A percentile compares a stretch with the other conserved stretches of the same genome.
Evolutionary conservation across 2,329 filamentous ascomycete genomes (phyloP).

Genomic region (Aspergillus fischeri): DNA sequence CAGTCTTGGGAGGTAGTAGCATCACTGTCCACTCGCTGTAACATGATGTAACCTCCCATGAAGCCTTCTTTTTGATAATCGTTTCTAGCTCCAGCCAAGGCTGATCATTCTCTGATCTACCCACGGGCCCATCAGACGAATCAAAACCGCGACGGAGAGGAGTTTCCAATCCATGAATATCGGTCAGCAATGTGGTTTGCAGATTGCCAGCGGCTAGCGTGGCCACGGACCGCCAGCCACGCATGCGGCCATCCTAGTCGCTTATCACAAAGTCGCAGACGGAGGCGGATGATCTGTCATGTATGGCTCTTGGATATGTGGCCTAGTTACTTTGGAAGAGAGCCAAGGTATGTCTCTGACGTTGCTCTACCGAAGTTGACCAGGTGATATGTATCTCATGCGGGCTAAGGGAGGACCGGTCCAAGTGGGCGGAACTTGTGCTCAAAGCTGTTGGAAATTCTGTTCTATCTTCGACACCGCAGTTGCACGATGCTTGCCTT

Average conservation of each 20-base stretch:
- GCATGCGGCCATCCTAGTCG: slow-evolving; percentile 8
- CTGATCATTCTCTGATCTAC: not conserved
- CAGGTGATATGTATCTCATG: slow-evolving; percentile 18
- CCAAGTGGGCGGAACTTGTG: not conserved
- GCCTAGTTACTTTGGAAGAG: not conserved
- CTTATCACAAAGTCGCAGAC: slow-evolving; percentile 9
- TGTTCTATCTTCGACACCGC: not conserved
- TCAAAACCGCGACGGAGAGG: not conserved
- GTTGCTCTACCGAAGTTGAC: not conserved
- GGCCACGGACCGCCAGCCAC: slow-evolving; percentile 2
- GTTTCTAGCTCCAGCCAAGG: not conserved
- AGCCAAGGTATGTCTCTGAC: not conserved
- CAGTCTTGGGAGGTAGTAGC: not conserved
- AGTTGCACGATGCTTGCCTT: not conserved
- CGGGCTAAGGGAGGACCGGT: slow-evolving; percentile 2
- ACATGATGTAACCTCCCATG: not conserved
- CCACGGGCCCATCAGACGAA: not conserved
- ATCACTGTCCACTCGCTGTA: not conserved
- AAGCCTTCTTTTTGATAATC: not conserved
- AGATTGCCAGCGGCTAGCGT: not conserved
- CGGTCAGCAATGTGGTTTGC: not conserved
- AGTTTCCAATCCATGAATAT: not conserved
- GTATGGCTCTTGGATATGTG: not conserved
- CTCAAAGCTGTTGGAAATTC: not conserved
- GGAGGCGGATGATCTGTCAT: slow-evolving; percentile 11